These are phyloP conservation scores for Phaffia rhodozyma DNA, from an alignment of 1,284 basidiomycete genomes.

Conservation along the genomic window DNA sequence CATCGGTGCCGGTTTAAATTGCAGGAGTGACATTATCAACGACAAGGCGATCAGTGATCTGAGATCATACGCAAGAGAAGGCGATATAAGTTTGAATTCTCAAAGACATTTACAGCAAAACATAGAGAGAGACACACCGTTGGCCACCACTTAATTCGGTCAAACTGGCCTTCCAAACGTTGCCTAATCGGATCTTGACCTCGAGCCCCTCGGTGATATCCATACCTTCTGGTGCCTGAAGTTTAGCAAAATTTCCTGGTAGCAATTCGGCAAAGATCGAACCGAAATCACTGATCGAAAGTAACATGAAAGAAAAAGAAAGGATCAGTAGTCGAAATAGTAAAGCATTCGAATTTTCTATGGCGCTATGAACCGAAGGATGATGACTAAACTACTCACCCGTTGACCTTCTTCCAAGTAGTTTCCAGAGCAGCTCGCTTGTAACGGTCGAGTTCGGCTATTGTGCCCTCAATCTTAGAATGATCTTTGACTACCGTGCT, in stretches of 20 bases:
- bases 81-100: background rate
- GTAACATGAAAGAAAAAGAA: background rate
- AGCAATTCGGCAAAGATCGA: slow-evolving; percentile 90
- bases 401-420: slow-evolving; percentile 92
- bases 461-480: slow-evolving; percentile 89
- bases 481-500: slow-evolving; percentile 84
- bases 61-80: slow-evolving; percentile 1
- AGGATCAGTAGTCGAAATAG: too few species aligned
- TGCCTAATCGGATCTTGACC: slow-evolving; percentile 88
- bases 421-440: slow-evolving; percentile 86
- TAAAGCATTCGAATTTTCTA: background rate
- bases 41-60: slow-evolving; percentile 93
- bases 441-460: slow-evolving; percentile 83
- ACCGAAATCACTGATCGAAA: slow-evolving; percentile 70
- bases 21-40: slow-evolving; percentile 92
- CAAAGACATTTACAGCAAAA: background rate
- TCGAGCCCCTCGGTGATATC: slow-evolving; percentile 92
- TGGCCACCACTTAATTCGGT: slow-evolving; percentile 97
- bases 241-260: slow-evolving; percentile 91
- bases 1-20: slow-evolving; percentile 99
- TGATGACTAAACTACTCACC: slow-evolving; percentile 41
- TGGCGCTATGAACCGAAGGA: background rate
- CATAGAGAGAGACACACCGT: slow-evolving; percentile 45
- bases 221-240: slow-evolving; percentile 85
- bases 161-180: slow-evolving; percentile 93